A percentile compares a stretch with the other conserved stretches of the same genome.
Evolutionary conservation across 78 protist genomes (phyloP).

Genomic region (Anaeramoeba flamelloides): DNA sequence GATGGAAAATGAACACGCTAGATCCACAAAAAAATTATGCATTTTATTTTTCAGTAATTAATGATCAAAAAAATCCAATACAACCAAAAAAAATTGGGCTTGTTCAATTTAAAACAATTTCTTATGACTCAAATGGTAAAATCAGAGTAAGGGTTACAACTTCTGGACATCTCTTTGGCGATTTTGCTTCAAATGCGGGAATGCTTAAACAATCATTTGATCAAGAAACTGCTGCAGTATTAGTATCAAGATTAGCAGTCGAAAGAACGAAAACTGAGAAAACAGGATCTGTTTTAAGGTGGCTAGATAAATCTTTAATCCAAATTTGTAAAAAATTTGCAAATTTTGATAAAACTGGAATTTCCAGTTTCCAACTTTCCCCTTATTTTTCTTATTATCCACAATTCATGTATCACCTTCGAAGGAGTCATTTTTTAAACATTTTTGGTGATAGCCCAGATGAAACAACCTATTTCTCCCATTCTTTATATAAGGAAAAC

Average conservation of each 20-base stretch:
- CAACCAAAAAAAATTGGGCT: no score
- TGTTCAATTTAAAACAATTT: no score
- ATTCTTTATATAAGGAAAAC: neutral
- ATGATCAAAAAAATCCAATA: no score
- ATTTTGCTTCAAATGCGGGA: no score
- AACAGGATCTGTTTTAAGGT: neutral
- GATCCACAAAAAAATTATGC: no score
- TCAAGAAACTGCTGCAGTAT: neutral
- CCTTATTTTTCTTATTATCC: neutral
- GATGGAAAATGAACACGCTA: no score
- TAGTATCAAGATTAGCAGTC: neutral
- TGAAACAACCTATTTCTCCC: conserved; percentile 10
- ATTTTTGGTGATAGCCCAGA: conserved; percentile 17
- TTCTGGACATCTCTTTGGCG: no score
- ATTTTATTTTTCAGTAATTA: no score
- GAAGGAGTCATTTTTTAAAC: conserved; percentile 2
- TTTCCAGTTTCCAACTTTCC: neutral
- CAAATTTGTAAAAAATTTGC: neutral
- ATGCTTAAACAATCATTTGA: no score
- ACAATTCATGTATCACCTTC: conserved; percentile 21
- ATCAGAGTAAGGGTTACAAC: no score
- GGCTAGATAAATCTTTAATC: conserved; percentile 8
- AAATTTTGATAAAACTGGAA: neutral
- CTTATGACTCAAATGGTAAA: no score
- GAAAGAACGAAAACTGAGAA: neutral